Evolutionary conservation across 495 filamentous ascomycete species (phyloP).

Genomic region (Bacidia rubella): DNA sequence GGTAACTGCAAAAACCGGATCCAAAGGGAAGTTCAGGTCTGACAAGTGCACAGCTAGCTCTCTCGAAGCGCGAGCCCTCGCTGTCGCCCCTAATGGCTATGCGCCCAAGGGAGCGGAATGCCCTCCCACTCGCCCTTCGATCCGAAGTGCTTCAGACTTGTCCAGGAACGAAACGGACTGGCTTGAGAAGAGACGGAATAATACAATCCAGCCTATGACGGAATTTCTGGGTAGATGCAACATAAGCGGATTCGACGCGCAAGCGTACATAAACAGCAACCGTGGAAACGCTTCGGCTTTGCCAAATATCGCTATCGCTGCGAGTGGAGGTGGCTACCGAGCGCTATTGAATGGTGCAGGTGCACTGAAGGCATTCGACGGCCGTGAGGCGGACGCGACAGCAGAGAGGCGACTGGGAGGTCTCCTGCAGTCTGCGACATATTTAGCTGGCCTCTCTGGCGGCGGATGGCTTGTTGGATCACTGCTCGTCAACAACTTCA

Average conservation of each 20-base stretch:
- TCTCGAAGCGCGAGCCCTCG: slow-evolving; percentile 22
- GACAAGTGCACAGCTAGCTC: not conserved
- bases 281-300: slow-evolving; percentile 41
- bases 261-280: slow-evolving; percentile 48
- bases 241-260: slow-evolving; percentile 65
- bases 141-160: slow-evolving; percentile 42
- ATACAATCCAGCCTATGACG: slow-evolving; percentile 53
- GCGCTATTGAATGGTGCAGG: slow-evolving; percentile 85
- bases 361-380: slow-evolving; percentile 72
- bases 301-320: slow-evolving; percentile 47
- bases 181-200: slow-evolving; percentile 38
- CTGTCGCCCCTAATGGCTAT: slow-evolving; percentile 37
- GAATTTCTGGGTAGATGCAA: slow-evolving; percentile 59
- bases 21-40: not conserved
- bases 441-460: slow-evolving; percentile 73
- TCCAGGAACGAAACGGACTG: slow-evolving; percentile 59
- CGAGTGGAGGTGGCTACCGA: slow-evolving; percentile 64
- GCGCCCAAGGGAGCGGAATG: slow-evolving; percentile 29
- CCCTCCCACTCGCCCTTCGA: slow-evolving; percentile 31
- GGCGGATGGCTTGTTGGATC: slow-evolving; percentile 82
- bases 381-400: slow-evolving; percentile 53
- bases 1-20: not conserved
- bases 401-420: slow-evolving; percentile 63
- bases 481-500: slow-evolving; percentile 84
- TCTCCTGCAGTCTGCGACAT: slow-evolving; percentile 71